Evolutionary conservation across 768 basidiomycete genomes (phyloP).

Genomic region (Stropharia rugosoannulata): DNA sequence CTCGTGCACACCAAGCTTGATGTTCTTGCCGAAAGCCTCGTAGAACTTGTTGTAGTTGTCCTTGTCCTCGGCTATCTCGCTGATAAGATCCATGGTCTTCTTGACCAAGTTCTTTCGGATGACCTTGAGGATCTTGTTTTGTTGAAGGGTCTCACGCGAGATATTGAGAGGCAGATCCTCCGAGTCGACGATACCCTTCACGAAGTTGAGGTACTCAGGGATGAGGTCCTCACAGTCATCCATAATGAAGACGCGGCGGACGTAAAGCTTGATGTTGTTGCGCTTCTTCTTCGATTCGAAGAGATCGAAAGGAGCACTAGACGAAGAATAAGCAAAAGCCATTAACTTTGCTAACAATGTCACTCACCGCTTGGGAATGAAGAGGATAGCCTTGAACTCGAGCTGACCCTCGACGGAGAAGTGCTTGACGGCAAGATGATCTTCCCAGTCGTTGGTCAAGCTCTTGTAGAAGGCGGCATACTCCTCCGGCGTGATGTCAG

Average conservation of each 20-base stretch:
- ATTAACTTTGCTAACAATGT: background rate
- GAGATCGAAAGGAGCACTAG: conserved; percentile 95
- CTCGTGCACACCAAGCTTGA: conserved; percentile 99
- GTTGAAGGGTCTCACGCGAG: conserved; percentile 98
- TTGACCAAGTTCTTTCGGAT: conserved; percentile 99
- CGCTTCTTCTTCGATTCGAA: conserved; percentile 99
- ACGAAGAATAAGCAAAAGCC: conserved; percentile 5
- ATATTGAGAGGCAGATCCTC: conserved; percentile 99
- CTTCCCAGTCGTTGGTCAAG: conserved; percentile 99
- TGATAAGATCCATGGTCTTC: conserved; percentile 94
- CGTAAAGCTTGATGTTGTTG: conserved; percentile 99
- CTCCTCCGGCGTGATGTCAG: conserved; percentile 90
- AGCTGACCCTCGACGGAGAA: conserved; percentile 99
- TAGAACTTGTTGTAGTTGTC: conserved; percentile 98
- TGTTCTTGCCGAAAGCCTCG: conserved; percentile 97
- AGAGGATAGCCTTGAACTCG: conserved; percentile 99
- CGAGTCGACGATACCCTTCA: conserved; percentile 99
- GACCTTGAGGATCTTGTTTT: conserved; percentile 99
- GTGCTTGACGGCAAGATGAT: conserved; percentile 99
- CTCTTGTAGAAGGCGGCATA: conserved; percentile 99
- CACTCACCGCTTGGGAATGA: conserved; percentile 88
- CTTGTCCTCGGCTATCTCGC: conserved; percentile 99
- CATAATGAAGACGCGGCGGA: conserved; percentile 99
- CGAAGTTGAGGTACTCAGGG: conserved; percentile 99
- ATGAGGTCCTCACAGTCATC: conserved; percentile 99